A percentile compares a stretch with the other conserved stretches of the same genome.
phyloP scores from a whole-genome alignment of 805 yeast species.

The Barnettozyma pratensis region DNA sequence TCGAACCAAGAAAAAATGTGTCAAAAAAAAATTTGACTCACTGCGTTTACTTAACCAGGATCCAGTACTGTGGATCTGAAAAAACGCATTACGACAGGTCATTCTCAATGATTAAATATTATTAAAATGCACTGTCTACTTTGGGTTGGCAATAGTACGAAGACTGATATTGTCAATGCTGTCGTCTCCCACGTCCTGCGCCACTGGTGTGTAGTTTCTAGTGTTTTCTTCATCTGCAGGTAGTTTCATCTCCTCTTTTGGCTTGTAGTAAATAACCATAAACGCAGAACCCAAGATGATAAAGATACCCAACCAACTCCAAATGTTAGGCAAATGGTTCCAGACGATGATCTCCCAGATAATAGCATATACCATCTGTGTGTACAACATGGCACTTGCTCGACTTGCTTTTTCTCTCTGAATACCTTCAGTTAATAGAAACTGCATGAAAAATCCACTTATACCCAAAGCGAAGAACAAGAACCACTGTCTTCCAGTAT shows the following conservation, averaged over 20 bases:
- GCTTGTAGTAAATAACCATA: conserved; percentile 50
- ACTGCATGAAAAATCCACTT: conserved; percentile 81
- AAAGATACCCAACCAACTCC: conserved; percentile 64
- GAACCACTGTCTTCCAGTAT: conserved; percentile 58
- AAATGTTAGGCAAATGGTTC: conserved; percentile 64
- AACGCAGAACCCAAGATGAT: conserved; percentile 65
- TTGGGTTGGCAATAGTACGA: too few species aligned
- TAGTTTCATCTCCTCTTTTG: conserved; percentile 21
- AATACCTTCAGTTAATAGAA: conserved; percentile 72
- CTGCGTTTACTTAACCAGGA: too few species aligned
- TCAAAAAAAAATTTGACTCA: too few species aligned
- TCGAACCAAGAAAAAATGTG: too few species aligned
- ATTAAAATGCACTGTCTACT: too few species aligned
- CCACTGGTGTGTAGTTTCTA: background rate
- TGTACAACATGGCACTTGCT: conserved; percentile 69
- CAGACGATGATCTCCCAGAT: conserved; percentile 69
- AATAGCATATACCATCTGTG: conserved; percentile 74
- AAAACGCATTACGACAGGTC: too few species aligned
- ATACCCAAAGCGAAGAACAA: conserved; percentile 59
- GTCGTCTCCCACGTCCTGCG: background rate
- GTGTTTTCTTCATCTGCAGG: background rate
- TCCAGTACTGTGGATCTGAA: too few species aligned
- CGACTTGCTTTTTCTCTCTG: conserved; percentile 77
- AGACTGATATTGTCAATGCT: background rate
- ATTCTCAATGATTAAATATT: too few species aligned